Percentiles rank a stretch among this genome's conserved stretches.
phyloP scores from a whole-genome alignment of 2,329 filamentous ascomycete genomes.

The Hypocreales sp. region DNA sequence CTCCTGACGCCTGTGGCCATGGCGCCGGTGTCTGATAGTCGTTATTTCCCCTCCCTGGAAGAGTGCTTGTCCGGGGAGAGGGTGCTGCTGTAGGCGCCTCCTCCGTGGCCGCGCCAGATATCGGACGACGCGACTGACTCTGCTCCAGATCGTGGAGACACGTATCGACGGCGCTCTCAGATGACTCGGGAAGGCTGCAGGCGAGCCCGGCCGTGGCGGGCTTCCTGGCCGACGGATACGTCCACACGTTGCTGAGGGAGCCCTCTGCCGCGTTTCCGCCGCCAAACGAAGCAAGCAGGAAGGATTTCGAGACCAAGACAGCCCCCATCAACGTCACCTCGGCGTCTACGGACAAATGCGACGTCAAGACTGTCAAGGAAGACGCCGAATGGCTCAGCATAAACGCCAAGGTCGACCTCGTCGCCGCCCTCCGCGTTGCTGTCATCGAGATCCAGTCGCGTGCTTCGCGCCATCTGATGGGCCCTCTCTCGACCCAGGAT shows the following conservation, averaged over 20 bases:
- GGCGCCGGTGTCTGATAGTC: constrained; percentile 53
- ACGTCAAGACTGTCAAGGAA: constrained; percentile 66
- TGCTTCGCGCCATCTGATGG: constrained; percentile 54
- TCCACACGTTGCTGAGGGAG: constrained; percentile 50
- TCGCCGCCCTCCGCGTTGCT: constrained; percentile 65
- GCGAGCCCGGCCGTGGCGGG: constrained; percentile 38
- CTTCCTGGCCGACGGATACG: constrained; percentile 58
- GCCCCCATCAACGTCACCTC: constrained; percentile 74
- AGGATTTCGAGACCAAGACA: constrained; percentile 68
- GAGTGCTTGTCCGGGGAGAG: constrained; percentile 70
- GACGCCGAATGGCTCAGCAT: constrained; percentile 80
- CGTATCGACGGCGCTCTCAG: constrained; percentile 36
- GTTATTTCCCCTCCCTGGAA: constrained; percentile 74
- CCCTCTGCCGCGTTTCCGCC: constrained; percentile 54
- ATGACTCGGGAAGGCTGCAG: constrained; percentile 41
- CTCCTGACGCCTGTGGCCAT: constrained; percentile 43
- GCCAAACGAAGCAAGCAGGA: constrained; percentile 46
- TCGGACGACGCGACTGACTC: constrained; percentile 8
- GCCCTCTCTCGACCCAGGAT: constrained; percentile 64
- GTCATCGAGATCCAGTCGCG: constrained; percentile 74
- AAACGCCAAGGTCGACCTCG: constrained; percentile 61
- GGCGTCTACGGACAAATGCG: constrained; percentile 47
- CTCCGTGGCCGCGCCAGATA: not conserved
- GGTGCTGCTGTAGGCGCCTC: constrained; percentile 53
- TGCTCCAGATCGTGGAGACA: constrained; percentile 44